Base-by-base conservation (phyloP, 1,139 yeast species). In the Suhomyces bokatorum region DNA sequence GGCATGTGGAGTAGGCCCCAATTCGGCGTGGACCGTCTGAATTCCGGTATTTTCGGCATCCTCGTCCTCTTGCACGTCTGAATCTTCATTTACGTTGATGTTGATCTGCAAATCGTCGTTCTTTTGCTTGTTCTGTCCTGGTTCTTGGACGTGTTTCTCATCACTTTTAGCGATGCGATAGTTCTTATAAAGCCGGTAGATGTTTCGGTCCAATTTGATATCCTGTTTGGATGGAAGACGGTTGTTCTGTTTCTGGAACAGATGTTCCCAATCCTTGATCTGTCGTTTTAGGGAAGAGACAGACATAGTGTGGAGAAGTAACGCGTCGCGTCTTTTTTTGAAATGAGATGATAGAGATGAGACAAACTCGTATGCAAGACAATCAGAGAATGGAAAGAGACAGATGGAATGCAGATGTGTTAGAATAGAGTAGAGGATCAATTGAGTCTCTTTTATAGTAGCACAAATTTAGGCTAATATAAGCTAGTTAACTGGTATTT, bases 1-100 rank as follows among this genome's bases (percentile, higher is more conserved):
- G 9, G 85, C 73, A 51, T 85, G 91, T 0, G 93, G 93, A 0
- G 93, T 85, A 0, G 93, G 93, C 0, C 91, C 91, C 14, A 85
- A 59, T 49, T 80, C 84, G 1, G 61, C 60, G 13, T 53, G 45
- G 2, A 54, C 35, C 8, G 40, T 35, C 12, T 32, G 27, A 24
- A 34, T 14, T 15, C 37, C 39, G 11, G 22, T 11, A 22, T 24
- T 32, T n/a, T 22, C 36, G 2, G 34, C 43, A 15, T 26, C 14
- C 14, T 42, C 39, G 3, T 54, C 48, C 1, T 51, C 49, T 9
- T 41, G 39, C n/a, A 32, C 35, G n/a, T 40, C 42, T 9, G 35
- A 31, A 29, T 40, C 30, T 22, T 45, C 45, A 7, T 54, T 46
- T 1, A 52, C 49, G 13, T 42, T 42, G 6, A 48, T 37, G 30